Evolutionary conservation across 768 basidiomycete species (phyloP).

Genomic region (Naematelia aurantialba): DNA sequence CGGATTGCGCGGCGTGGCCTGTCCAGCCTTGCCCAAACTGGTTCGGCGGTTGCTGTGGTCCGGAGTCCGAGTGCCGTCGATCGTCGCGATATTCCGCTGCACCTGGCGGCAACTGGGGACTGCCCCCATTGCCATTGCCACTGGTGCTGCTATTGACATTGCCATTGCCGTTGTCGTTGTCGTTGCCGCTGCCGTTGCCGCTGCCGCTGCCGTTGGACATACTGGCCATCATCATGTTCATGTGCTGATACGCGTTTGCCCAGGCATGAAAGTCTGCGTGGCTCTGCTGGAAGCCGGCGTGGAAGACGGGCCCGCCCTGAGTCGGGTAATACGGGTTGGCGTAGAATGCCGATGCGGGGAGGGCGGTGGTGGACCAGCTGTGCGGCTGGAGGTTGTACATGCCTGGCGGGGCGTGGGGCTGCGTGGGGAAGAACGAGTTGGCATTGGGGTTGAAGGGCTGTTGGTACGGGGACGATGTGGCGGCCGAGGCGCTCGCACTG

Average conservation of each 20-base stretch:
- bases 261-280: slow-evolving; percentile 44
- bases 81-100: slow-evolving; percentile 9
- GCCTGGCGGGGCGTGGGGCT: not conserved
- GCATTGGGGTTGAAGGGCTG: slow-evolving; percentile 19
- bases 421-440: slow-evolving; percentile 22
- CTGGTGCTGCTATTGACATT: slow-evolving; percentile 13
- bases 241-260: slow-evolving; percentile 44
- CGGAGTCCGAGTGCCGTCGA: slow-evolving; percentile 25
- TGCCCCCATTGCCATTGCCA: not conserved
- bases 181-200: slow-evolving; percentile 18
- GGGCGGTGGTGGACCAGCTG: slow-evolving; percentile 26
- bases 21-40: slow-evolving; percentile 2
- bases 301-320: slow-evolving; percentile 25
- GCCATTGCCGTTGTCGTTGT: slow-evolving; percentile 7
- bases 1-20: slow-evolving; percentile 7
- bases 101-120: not conserved
- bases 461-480: slow-evolving; percentile 21
- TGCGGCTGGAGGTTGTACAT: slow-evolving; percentile 16
- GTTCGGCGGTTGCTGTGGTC: slow-evolving; percentile 12
- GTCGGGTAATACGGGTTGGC: slow-evolving; percentile 25
- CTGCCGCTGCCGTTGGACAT: slow-evolving; percentile 24
- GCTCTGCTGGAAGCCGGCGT: slow-evolving; percentile 36
- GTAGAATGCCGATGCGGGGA: slow-evolving; percentile 38
- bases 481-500: slow-evolving; percentile 17
- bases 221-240: slow-evolving; percentile 27